Conservation (phyloP, 306 rosid genomes). For the Castanospermum australe region DNA sequence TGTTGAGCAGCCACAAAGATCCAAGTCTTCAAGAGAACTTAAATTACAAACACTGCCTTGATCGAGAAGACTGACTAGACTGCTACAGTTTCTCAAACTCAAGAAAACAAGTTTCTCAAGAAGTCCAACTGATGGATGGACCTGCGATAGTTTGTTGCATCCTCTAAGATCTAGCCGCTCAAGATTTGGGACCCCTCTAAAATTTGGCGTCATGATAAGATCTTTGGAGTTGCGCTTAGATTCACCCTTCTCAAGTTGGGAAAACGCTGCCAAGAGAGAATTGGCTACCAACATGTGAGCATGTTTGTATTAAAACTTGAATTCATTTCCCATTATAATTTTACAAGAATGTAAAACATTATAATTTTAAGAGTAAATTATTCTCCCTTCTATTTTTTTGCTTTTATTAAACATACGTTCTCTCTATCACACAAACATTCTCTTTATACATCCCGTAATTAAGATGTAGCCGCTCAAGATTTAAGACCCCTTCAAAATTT, state of each 20-base stretch:
- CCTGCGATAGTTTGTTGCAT: background rate
- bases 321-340: background rate
- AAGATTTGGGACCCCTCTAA: background rate
- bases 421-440: no score
- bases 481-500: background rate
- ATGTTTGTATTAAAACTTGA: background rate
- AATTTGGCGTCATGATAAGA: background rate
- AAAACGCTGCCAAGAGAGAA: background rate
- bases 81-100: background rate
- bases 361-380: no score
- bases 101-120: constrained; percentile 2
- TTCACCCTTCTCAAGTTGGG: background rate
- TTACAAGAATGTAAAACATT: no score
- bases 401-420: no score
- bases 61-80: background rate
- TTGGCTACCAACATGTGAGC: background rate
- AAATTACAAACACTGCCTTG: background rate
- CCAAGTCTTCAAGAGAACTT: background rate
- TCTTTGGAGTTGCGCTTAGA: background rate
- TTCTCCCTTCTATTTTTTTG: no score
- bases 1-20: constrained; percentile 10
- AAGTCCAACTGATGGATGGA: constrained; percentile 1
- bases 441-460: background rate
- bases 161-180: constrained; percentile 8
- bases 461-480: background rate